Evolutionary conservation across 768 basidiomycete species (phyloP).

Genomic region (Lactarius hatsudake): DNA sequence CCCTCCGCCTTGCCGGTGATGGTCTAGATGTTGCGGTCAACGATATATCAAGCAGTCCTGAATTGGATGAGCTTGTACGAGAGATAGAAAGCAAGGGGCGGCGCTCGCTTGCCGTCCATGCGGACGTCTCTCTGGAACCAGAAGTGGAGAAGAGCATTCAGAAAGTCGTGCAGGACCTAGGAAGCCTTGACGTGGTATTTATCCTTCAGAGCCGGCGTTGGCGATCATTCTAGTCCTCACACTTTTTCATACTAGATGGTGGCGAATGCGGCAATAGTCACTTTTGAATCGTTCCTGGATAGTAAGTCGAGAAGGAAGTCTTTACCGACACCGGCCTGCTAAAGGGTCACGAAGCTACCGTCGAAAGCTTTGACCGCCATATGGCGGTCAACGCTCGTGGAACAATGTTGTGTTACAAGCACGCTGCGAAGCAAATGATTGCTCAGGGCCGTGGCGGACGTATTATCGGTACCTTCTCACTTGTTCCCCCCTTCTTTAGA

Average conservation of each 20-base stretch:
- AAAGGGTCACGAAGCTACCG: constrained; percentile 1
- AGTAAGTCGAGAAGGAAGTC: background rate
- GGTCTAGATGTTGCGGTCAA: constrained; percentile 28
- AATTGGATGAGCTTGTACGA: constrained; percentile 3
- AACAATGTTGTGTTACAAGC: constrained; percentile 30
- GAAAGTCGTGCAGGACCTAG: constrained; percentile 15
- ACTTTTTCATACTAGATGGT: constrained; percentile 23
- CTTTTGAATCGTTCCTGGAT: background rate
- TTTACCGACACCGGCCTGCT: background rate
- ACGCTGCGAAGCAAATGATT: constrained; percentile 31
- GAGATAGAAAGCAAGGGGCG: constrained; percentile 19
- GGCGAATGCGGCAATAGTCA: constrained; percentile 22
- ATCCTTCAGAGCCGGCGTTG: too few relatives aligned
- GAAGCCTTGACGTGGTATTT: constrained; percentile 24
- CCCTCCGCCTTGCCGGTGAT: constrained; percentile 29
- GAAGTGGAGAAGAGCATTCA: constrained; percentile 13
- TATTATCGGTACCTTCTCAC: constrained; percentile 12
- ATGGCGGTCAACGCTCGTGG: constrained; percentile 18
- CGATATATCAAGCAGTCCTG: constrained; percentile 16
- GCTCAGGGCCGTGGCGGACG: constrained; percentile 24
- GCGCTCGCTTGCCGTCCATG: constrained; percentile 13
- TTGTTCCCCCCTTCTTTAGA: background rate
- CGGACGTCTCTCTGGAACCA: constrained; percentile 20
- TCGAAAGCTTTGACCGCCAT: constrained; percentile 11
- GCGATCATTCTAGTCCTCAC: background rate